Evolutionary conservation across 2,329 filamentous ascomycete genomes (phyloP).

Genomic region (Pseudogymnoascus sp.): DNA sequence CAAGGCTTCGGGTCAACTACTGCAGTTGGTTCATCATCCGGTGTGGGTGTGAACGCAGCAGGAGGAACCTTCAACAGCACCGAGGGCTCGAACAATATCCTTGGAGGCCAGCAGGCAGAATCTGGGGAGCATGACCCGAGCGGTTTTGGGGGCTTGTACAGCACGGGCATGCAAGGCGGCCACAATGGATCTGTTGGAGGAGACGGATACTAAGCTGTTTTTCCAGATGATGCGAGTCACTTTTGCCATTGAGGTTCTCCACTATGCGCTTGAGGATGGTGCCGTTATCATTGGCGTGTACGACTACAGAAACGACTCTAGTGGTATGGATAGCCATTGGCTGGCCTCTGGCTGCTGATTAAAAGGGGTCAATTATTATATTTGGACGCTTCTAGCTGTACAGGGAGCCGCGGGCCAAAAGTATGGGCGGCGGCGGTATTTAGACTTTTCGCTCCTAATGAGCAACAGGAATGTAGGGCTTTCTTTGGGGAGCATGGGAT

Average conservation of each 20-base stretch:
- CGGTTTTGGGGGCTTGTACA: slow-evolving; percentile 34
- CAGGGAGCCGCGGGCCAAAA: slow-evolving; percentile 26
- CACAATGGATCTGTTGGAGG: slow-evolving; percentile 49
- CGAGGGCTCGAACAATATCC: slow-evolving; percentile 29
- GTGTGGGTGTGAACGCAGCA: slow-evolving; percentile 26
- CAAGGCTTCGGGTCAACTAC: slow-evolving; percentile 42
- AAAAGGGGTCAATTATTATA: slow-evolving; percentile 11
- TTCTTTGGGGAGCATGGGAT: background rate
- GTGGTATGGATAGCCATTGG: slow-evolving; percentile 5
- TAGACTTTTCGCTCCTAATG: slow-evolving; percentile 27
- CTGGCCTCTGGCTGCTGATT: slow-evolving; percentile 4
- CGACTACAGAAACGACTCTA: slow-evolving; percentile 5
- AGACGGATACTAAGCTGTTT: slow-evolving; percentile 40
- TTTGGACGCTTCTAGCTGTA: slow-evolving; percentile 20
- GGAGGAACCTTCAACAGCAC: slow-evolving; percentile 25
- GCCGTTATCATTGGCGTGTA: slow-evolving; percentile 8
- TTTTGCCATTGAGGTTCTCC: slow-evolving; percentile 3
- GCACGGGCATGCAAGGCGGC: slow-evolving; percentile 41
- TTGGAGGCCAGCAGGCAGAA: slow-evolving; percentile 27
- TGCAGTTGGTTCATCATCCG: slow-evolving; percentile 31
- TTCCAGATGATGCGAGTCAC: background rate
- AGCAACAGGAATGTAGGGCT: slow-evolving; percentile 12
- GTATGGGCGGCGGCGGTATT: slow-evolving; percentile 21
- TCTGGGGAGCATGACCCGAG: slow-evolving; percentile 28
- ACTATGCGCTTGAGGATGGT: background rate